phyloP scores from a whole-genome alignment of 257 asterid genomes.

The Petrea volubilis region DNA sequence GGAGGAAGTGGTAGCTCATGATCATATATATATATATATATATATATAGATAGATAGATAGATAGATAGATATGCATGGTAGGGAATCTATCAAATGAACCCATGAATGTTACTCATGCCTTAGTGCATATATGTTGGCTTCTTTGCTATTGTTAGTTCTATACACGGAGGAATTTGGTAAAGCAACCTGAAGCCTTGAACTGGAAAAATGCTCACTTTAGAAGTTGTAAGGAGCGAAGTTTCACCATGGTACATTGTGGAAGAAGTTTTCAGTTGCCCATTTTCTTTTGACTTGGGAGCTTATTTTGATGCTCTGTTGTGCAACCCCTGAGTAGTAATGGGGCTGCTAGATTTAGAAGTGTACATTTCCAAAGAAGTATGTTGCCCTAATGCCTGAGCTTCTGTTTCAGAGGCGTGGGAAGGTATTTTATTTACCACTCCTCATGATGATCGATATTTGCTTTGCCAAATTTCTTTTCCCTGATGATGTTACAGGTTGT shows the following conservation, averaged over 20 bases:
- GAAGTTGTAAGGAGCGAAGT: no score
- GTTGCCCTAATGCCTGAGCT: slow-evolving; percentile 15
- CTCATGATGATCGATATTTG: no score
- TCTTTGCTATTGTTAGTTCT: slow-evolving; percentile 2
- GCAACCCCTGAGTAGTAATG: slow-evolving; percentile 24
- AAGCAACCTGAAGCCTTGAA: slow-evolving; percentile 5
- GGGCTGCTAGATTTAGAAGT: slow-evolving; percentile 27
- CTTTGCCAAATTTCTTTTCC: no score
- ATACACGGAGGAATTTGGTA: background rate
- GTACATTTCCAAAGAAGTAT: slow-evolving; percentile 30
- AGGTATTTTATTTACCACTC: slow-evolving; percentile 13
- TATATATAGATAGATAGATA: no score
- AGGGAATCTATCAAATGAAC: slow-evolving; percentile 9
- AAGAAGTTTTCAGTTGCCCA: slow-evolving; percentile 14
- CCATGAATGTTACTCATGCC: background rate
- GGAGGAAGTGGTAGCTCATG: slow-evolving; percentile 43
- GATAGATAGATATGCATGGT: no score
- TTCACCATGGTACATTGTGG: slow-evolving; percentile 24
- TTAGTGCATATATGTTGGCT: slow-evolving; percentile 11
- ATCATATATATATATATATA: no score
- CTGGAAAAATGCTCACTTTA: slow-evolving; percentile 10
- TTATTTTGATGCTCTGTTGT: slow-evolving; percentile 44
- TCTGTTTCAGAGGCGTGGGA: slow-evolving; percentile 26
- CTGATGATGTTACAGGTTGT: background rate
- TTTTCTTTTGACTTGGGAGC: slow-evolving; percentile 30